Conservation (phyloP, 2,329 filamentous ascomycete species). For the Aspergillus quadrilineatus region DNA sequence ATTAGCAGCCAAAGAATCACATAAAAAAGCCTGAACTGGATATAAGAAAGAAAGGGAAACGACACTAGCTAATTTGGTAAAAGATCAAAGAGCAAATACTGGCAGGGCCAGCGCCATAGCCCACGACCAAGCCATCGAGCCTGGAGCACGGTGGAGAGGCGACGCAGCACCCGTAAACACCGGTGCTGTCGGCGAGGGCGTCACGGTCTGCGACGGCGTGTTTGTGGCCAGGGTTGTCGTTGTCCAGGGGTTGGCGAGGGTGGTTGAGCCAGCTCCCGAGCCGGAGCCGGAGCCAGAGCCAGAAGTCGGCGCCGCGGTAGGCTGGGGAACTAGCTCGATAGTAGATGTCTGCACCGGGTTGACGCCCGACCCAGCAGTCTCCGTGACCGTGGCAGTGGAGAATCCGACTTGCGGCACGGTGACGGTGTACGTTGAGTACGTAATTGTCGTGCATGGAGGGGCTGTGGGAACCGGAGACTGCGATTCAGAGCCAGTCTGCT, state of each 20-base stretch:
- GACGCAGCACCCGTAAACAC: slow-evolving; percentile 8
- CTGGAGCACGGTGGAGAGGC: not conserved
- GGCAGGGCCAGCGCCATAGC: slow-evolving; percentile 8
- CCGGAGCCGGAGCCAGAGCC: not conserved
- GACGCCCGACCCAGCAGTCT: slow-evolving; percentile 13
- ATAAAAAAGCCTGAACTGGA: not conserved
- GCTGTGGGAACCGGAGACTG: slow-evolving; percentile 23
- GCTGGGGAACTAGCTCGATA: slow-evolving; percentile 34
- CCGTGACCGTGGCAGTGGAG: slow-evolving; percentile 38
- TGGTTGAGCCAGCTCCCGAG: slow-evolving; percentile 9
- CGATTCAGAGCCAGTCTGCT: slow-evolving; percentile 10
- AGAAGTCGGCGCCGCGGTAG: slow-evolving; percentile 18
- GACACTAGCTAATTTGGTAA: not conserved
- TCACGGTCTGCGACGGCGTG: slow-evolving; percentile 4
- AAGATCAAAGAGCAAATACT: slow-evolving; percentile 5
- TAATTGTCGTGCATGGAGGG: slow-evolving; percentile 42
- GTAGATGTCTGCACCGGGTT: slow-evolving; percentile 21
- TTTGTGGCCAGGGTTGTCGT: slow-evolving; percentile 26
- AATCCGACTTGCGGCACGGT: slow-evolving; percentile 49
- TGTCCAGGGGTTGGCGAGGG: slow-evolving; percentile 21
- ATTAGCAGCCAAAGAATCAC: not conserved
- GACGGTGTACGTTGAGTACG: slow-evolving; percentile 42
- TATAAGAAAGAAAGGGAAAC: not conserved
- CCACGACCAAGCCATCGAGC: slow-evolving; percentile 1
- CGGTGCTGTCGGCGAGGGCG: not conserved